Percentiles rank a stretch among this genome's conserved stretches.
These are phyloP conservation scores for Cyberlindnera saturnus DNA, from an alignment of 805 yeast genomes.

Conservation along the genomic window DNA sequence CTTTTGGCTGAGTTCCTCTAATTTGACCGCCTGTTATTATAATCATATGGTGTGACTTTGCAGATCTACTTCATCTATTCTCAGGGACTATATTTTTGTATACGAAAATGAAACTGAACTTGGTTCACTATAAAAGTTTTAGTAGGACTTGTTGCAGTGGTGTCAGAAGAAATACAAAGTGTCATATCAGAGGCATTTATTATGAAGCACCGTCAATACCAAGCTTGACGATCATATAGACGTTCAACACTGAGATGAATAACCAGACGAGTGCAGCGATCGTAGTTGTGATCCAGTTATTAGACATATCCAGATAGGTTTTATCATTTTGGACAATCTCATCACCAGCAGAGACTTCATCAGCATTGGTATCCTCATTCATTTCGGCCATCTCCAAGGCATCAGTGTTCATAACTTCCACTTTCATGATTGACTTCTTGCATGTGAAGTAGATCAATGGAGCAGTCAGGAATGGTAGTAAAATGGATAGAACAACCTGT, in stretches of 20 bases:
- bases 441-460: slow-evolving; percentile 83
- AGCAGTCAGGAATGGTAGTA: slow-evolving; percentile 79
- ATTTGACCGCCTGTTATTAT: background rate
- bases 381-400: slow-evolving; percentile 1
- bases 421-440: slow-evolving; percentile 60
- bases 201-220: slow-evolving; percentile 18
- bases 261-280: slow-evolving; percentile 60
- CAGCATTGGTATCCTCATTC: background rate
- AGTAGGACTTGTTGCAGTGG: too few relatives aligned
- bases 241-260: slow-evolving; percentile 63
- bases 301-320: slow-evolving; percentile 44
- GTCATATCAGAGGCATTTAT: background rate
- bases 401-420: slow-evolving; percentile 28
- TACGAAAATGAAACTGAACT: background rate
- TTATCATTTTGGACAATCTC: slow-evolving; percentile 6
- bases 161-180: too few relatives aligned
- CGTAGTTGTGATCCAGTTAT: slow-evolving; percentile 50
- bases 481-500: slow-evolving; percentile 76
- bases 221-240: slow-evolving; percentile 48
- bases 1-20: slow-evolving; percentile 13
- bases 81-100: background rate
- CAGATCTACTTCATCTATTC: too few relatives aligned
- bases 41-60: too few relatives aligned
- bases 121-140: too few relatives aligned
- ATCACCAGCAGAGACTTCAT: slow-evolving; percentile 13